Conservation (phyloP, 495 filamentous ascomycete species). For the Daldinia concentrica region DNA sequence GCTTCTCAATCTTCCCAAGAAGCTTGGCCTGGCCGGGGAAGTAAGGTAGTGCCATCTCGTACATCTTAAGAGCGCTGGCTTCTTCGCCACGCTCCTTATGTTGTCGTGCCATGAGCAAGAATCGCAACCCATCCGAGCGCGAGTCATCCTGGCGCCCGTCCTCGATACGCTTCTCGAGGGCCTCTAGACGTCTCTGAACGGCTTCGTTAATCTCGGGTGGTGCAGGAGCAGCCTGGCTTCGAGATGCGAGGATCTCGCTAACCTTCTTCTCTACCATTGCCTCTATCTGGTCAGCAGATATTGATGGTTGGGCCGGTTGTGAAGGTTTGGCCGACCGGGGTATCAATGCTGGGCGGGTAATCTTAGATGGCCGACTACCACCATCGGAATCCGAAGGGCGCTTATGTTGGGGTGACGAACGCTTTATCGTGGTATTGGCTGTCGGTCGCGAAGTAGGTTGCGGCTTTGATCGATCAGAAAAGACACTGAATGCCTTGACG, state of each 20-base stretch:
- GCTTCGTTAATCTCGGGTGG: slow-evolving; percentile 73
- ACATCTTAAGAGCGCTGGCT: slow-evolving; percentile 81
- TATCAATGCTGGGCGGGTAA: slow-evolving; percentile 43
- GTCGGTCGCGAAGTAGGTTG: slow-evolving; percentile 43
- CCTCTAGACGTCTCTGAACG: slow-evolving; percentile 80
- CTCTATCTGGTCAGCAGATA: slow-evolving; percentile 84
- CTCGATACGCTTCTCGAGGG: slow-evolving; percentile 85
- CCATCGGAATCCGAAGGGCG: slow-evolving; percentile 54
- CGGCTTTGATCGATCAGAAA: slow-evolving; percentile 71
- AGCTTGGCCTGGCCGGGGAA: slow-evolving; percentile 91
- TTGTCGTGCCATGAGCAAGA: slow-evolving; percentile 89
- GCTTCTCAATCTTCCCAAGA: slow-evolving; percentile 73
- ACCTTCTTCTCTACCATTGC: slow-evolving; percentile 93
- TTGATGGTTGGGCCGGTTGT: slow-evolving; percentile 48
- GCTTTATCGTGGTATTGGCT: slow-evolving; percentile 51
- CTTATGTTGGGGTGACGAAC: slow-evolving; percentile 53
- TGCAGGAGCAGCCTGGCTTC: slow-evolving; percentile 58
- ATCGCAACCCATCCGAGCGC: slow-evolving; percentile 81
- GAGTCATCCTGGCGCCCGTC: slow-evolving; percentile 41
- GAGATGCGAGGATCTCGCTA: slow-evolving; percentile 82
- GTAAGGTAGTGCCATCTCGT: slow-evolving; percentile 80
- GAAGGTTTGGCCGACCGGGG: slow-evolving; percentile 54
- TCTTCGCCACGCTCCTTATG: slow-evolving; percentile 86
- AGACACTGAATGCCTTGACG: slow-evolving; percentile 82
- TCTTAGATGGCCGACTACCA: slow-evolving; percentile 52